phyloP scores from a whole-genome alignment of 768 basidiomycete genomes.

The Fomitopsis serialis region DNA sequence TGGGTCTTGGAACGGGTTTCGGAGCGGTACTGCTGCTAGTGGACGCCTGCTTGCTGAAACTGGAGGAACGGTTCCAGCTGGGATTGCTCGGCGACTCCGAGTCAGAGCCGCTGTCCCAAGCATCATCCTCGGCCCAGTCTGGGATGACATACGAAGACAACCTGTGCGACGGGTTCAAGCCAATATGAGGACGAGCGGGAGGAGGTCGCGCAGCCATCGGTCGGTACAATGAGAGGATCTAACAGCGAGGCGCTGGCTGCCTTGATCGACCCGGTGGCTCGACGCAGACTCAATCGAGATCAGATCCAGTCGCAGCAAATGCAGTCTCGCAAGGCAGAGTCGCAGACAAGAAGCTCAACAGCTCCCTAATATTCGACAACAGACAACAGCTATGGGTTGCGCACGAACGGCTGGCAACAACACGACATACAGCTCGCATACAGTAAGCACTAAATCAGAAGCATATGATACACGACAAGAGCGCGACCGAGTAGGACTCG shows the following conservation, averaged over 20 bases:
- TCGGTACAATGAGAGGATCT: neutral
- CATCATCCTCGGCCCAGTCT: conserved; percentile 84
- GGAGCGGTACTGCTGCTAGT: conserved; percentile 38
- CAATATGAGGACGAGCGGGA: conserved; percentile 70
- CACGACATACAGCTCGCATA: neutral
- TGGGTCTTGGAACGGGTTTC: conserved; percentile 47
- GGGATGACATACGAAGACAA: conserved; percentile 38
- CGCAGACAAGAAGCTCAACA: too few species aligned
- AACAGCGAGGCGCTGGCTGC: neutral
- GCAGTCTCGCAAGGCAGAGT: neutral
- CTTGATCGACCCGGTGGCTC: neutral
- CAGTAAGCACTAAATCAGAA: neutral
- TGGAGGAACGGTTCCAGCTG: conserved; percentile 15
- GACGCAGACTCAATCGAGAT: neutral
- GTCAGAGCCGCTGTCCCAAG: conserved; percentile 82
- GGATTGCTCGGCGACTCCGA: conserved; percentile 56
- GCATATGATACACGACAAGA: neutral
- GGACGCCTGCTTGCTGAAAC: conserved; percentile 9
- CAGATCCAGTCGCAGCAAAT: neutral
- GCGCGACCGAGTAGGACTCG: neutral
- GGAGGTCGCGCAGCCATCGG: conserved; percentile 55
- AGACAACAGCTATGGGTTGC: neutral
- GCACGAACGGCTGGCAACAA: neutral
- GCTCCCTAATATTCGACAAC: too few species aligned
- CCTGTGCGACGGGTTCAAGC: conserved; percentile 43